phyloP scores from a whole-genome alignment of 2,329 filamentous ascomycete genomes.

The Calycina herbarum region DNA sequence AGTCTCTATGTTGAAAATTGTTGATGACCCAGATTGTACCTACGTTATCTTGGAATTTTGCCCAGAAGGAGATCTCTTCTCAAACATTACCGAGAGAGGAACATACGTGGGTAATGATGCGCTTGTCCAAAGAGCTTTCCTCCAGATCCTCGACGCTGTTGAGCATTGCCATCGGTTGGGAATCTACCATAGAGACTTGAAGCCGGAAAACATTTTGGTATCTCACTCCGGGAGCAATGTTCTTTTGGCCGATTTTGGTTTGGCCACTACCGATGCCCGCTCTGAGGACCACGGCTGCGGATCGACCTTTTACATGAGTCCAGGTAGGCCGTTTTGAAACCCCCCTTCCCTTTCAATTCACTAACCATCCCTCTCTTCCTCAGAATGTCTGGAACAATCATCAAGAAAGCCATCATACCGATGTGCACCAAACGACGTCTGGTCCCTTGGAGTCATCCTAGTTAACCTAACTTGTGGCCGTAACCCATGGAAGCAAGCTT shows the following conservation, averaged over 20 bases:
- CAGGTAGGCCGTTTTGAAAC: conserved; percentile 65
- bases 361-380: conserved; percentile 36
- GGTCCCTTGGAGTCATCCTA: conserved; percentile 96
- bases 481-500: conserved; percentile 98
- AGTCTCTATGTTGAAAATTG: conserved; percentile 89
- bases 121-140: conserved; percentile 81
- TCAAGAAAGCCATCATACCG: conserved; percentile 76
- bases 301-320: conserved; percentile 99
- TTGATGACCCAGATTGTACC: conserved; percentile 88
- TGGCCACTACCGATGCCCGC: conserved; percentile 79
- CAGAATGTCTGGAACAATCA: conserved; percentile 86
- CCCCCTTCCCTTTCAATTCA: conserved; percentile 20
- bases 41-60: conserved; percentile 97
- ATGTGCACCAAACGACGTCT: conserved; percentile 94
- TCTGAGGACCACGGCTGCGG: conserved; percentile 97
- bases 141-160: conserved; percentile 95
- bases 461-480: conserved; percentile 97
- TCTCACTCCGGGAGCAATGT: conserved; percentile 84
- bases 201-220: conserved; percentile 97
- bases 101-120: conserved; percentile 92
- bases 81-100: conserved; percentile 93
- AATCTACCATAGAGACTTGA: conserved; percentile 96
- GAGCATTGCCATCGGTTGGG: conserved; percentile 90
- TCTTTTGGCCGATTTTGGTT: conserved; percentile 95
- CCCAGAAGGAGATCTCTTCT: conserved; percentile 93